A percentile compares a stretch with the other conserved stretches of the same genome.
These are phyloP conservation scores for Pharnaceum exiguum DNA, from an alignment of 148 eudicot genomes.

Conservation along the genomic window DNA sequence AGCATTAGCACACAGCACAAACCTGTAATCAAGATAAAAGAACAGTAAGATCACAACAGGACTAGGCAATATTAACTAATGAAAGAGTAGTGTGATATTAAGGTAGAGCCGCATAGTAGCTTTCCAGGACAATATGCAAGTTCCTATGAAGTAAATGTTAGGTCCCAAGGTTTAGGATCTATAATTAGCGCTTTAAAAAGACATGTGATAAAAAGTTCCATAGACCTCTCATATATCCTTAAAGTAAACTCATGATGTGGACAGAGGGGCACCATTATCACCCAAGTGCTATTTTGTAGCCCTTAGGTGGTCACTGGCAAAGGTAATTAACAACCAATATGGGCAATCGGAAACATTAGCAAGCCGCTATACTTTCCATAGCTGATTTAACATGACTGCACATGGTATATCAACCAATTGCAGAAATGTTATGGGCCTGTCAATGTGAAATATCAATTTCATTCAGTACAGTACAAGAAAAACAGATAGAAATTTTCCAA, in stretches of 20 bases:
- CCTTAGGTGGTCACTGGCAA: constrained; percentile 6
- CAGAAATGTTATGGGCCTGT: constrained; percentile 8
- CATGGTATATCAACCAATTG: constrained; percentile 22
- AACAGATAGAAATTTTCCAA: constrained; percentile 1
- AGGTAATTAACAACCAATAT: constrained; percentile 3
- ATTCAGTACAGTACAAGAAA: neutral
- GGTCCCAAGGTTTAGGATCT: constrained; percentile 3
- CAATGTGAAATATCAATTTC: neutral
- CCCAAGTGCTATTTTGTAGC: constrained; percentile 6
- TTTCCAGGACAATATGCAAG: constrained; percentile 3
- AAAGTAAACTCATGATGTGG: constrained; percentile 19
- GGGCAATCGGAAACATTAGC: constrained; percentile 8
- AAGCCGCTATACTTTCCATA: constrained; percentile 23
- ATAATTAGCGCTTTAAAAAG: constrained; percentile 11
- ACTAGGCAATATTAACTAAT: neutral
- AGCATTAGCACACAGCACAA: too few relatives aligned
- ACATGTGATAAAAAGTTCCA: constrained; percentile 15
- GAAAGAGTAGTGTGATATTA: neutral
- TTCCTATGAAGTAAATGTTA: constrained; percentile 12
- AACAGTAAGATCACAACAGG: too few relatives aligned
- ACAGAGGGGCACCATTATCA: constrained; percentile 7
- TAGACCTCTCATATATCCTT: neutral
- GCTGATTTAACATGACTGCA: constrained; percentile 22
- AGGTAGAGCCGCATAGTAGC: neutral
- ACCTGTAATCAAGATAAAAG: too few relatives aligned